phyloP scores from a whole-genome alignment of 805 yeast species.

The Teunomyces funiuensis region DNA sequence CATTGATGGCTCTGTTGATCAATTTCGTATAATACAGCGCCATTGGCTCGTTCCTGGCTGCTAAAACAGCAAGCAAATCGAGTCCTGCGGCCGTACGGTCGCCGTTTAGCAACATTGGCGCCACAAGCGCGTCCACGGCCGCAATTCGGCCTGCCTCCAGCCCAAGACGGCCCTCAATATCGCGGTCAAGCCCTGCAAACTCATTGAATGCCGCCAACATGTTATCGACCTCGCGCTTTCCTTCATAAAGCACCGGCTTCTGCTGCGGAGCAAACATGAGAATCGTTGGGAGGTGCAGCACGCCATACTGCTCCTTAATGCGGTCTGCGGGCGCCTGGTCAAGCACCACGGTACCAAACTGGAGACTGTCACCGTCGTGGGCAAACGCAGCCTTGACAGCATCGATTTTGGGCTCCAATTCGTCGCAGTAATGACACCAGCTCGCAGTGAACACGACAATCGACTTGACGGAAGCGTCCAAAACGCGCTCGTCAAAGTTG shows the following conservation, averaged over 20 bases:
- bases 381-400: constrained; percentile 47
- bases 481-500: constrained; percentile 44
- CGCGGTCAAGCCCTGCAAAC: constrained; percentile 26
- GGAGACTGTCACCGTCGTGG: constrained; percentile 39
- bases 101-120: not conserved
- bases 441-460: constrained; percentile 58
- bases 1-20: constrained; percentile 43
- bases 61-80: not conserved
- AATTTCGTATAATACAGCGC: constrained; percentile 50
- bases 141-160: constrained; percentile 32
- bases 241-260: constrained; percentile 28
- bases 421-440: constrained; percentile 61
- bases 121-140: constrained; percentile 18
- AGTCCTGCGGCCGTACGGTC: constrained; percentile 1
- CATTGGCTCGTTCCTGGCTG: constrained; percentile 9
- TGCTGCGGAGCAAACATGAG: constrained; percentile 41
- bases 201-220: constrained; percentile 29
- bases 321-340: constrained; percentile 46
- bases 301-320: constrained; percentile 39
- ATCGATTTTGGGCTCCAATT: constrained; percentile 51
- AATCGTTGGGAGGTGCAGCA: constrained; percentile 56
- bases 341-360: constrained; percentile 33
- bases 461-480: constrained; percentile 27
- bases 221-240: constrained; percentile 19
- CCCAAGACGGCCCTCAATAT: constrained; percentile 32